Evolutionary conservation across 2,329 filamentous ascomycete genomes (phyloP), one percentile per base, ranked within the genome.

Genomic region (Colletotrichum sp.): DNA sequence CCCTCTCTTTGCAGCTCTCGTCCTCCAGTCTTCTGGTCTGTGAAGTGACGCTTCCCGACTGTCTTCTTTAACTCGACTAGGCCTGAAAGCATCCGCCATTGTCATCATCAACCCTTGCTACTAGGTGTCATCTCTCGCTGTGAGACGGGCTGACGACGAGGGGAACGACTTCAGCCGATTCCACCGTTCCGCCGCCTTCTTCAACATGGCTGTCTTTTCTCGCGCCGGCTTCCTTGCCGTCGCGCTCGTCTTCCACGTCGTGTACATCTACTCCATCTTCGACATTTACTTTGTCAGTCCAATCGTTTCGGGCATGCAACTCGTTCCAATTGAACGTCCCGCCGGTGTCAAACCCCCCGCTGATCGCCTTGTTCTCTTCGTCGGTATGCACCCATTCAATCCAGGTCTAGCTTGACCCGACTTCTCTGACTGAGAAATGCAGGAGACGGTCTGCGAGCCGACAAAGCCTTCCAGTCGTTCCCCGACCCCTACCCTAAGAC

Each of bases 241-340:
- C 83, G 97, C 97, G 80, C 91, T 98, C 83, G 87, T 96, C 77
- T 99, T 99, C 84, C 98, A 99, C 86, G 85, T 99, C 70, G 92
- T 98, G 79, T 99, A 99, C 85, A 94, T 98, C 72, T 95, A 94
- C 83, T 98, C 96, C 76, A 99, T 99, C 82, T 99, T 99, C 86
- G 96, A 98, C 85, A 97, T 99, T 78, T 99, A 99, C 86, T 99
- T 99, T 83, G 96, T 98, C 83, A 98, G 96, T 84, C 97, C 97
- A 26, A 97, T 99, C 80, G 97, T 99, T 71, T 95, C 94, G 88
- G 97, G 97, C 82, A 99, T 99, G 97, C 92, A 91, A 81, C 91
- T 96, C 76, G 96, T 95, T 85, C 87, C 89, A 62, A 89, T 98
- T 48, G 91, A 96, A 75, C 89, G 93, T 71, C 86, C 90, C 52